Conservation (phyloP, 2,329 filamentous ascomycete genomes). For the Phaeophleospora eucalypticola region DNA sequence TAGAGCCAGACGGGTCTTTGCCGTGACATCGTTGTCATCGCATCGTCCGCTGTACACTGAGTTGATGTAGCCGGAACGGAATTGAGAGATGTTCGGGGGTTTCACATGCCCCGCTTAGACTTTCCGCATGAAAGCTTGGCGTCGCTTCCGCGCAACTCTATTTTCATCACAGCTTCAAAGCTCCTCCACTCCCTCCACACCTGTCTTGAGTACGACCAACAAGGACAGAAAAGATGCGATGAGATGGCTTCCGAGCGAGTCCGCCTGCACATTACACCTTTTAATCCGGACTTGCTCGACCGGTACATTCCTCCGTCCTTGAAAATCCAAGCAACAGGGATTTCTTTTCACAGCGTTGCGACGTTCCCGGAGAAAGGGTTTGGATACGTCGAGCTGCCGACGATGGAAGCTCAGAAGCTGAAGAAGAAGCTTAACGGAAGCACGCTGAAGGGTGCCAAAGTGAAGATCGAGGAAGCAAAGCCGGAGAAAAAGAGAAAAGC, state of each 20-base stretch:
- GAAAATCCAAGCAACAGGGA: conserved; percentile 64
- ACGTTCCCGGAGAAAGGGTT: conserved; percentile 88
- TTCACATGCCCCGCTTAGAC: conserved; percentile 2
- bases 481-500: conserved; percentile 53
- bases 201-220: too few relatives aligned
- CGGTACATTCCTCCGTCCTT: conserved; percentile 67
- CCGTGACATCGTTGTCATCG: conserved; percentile 6
- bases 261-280: conserved; percentile 82
- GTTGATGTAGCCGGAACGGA: too few relatives aligned
- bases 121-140: too few relatives aligned
- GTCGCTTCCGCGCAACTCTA: too few relatives aligned
- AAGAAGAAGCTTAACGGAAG: conserved; percentile 87
- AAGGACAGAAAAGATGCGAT: neutral
- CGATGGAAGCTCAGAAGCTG: conserved; percentile 79
- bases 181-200: neutral
- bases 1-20: conserved; percentile 19
- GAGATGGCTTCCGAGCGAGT: conserved; percentile 21
- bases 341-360: conserved; percentile 82
- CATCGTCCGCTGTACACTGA: neutral
- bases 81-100: neutral
- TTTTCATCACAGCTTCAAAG: neutral
- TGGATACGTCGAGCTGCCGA: conserved; percentile 82
- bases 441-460: conserved; percentile 77
- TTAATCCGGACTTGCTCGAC: conserved; percentile 69
- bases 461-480: conserved; percentile 77